These are phyloP conservation scores for Paramecium sexaurelia DNA, from an alignment of 73 alveolate species.

Conservation along the genomic window DNA sequence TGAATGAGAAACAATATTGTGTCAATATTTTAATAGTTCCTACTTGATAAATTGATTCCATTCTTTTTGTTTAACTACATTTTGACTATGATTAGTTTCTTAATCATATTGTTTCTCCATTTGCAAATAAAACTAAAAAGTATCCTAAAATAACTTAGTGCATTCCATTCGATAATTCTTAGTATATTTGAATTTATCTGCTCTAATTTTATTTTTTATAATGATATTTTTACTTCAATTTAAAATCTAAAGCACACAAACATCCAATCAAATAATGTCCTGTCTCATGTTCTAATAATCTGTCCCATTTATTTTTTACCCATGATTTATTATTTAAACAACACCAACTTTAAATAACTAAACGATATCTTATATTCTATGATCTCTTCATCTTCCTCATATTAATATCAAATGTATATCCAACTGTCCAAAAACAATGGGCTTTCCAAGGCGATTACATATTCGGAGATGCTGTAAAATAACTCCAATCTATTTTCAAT, in stretches of 20 bases:
- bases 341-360: slow-evolving; percentile 10
- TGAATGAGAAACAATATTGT: not conserved
- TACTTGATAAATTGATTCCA: slow-evolving; percentile 24
- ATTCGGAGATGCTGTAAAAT: slow-evolving; percentile 38
- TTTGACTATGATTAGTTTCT: slow-evolving; percentile 33
- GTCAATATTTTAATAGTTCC: slow-evolving; percentile 11
- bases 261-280: slow-evolving; percentile 67
- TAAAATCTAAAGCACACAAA: slow-evolving; percentile 65
- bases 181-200: slow-evolving; percentile 54
- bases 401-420: slow-evolving; percentile 41
- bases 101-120: slow-evolving; percentile 49
- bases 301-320: slow-evolving; percentile 52
- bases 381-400: slow-evolving; percentile 55
- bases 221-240: slow-evolving; percentile 35
- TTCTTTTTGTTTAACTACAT: slow-evolving; percentile 27
- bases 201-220: not conserved
- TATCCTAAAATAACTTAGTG: slow-evolving; percentile 39
- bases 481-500: slow-evolving; percentile 3
- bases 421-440: slow-evolving; percentile 55
- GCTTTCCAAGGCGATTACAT: slow-evolving; percentile 34
- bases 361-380: slow-evolving; percentile 10
- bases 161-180: slow-evolving; percentile 58
- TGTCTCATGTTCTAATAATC: slow-evolving; percentile 65
- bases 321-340: slow-evolving; percentile 22
- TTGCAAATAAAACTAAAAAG: slow-evolving; percentile 10